Base-by-base conservation (phyloP, 257 asterid species). In the Mitragyna speciosa region DNA sequence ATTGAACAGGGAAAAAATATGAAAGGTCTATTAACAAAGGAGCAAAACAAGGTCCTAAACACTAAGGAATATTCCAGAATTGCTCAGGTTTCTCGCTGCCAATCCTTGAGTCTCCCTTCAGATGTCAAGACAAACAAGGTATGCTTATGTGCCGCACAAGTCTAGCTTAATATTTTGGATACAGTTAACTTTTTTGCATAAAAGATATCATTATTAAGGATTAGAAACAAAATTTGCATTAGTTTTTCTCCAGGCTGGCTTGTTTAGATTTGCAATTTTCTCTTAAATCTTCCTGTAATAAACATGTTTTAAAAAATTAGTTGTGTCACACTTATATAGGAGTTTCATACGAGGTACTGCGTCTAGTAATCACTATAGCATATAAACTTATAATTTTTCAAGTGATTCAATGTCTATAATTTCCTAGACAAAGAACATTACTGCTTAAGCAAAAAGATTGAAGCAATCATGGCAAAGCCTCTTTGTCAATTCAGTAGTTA, bases 71-170 rank as follows among this genome's bases (percentile, higher is more conserved):
- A 76, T 33, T 69, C 90, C 59, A 86, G 84, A 80, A 86, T 89
- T 19, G 82, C 88, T 68, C 94, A 87, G 80, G 85, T 91, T 82
- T 80, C 92, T 49, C 82, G 80, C 59, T 91, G 94, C 82, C 85
- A 82, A 72, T 86, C 87, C n/a, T 63, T 87, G 87, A 84, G 84
- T 20, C 89, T 93, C 82, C 45, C 85, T 80, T 90, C 89, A 14
- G 88, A 85, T 72, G 76, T 77, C 70, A 83, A 87, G 84, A 76
- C 84, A 54, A 80, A 73, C 68, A 72, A 58, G 93, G 97, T 93
- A 85, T 33, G 83, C 45, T 24, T 28, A 36, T 17, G 61, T 52
- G 20, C 12, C 6, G 10, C 56, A 19, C 70, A 0, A 58, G 59
- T 16, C 28, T 31, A 39, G 1, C 7, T 58, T n/a, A 24, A 70